Base-by-base conservation (phyloP, 176 grass and related monocot genomes). In the Phragmites australis region DNA sequence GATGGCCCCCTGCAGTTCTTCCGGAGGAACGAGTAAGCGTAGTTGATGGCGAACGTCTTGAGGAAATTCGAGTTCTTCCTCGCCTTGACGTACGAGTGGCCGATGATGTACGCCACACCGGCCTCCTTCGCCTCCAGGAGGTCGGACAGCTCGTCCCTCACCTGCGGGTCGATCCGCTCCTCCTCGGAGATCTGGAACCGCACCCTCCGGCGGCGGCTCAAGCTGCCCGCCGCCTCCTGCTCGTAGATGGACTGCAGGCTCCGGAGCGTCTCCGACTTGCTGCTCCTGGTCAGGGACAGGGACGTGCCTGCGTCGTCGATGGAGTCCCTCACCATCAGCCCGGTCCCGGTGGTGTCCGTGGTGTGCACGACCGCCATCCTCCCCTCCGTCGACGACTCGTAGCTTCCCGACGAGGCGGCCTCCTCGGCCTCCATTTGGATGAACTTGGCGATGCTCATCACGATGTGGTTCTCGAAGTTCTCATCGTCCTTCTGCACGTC, bases 401-500 rank as follows among this genome's bases (percentile, higher is more conserved):
- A 83, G 64, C 88, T 90, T 15, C 85, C 65, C n/a, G 82, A 81
- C 21, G 88, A 93, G 10, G 82, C 82, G 12, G 65, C 63, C 54
- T 91, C 88, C 71, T 94, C 86, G 1, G 89, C 83, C 57, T 94
- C 92, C 89, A 94, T 87, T 69, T 91, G 83, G 57, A 94, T 82
- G 81, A 94, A 94, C 81, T 78, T 84, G 47, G 89, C 89, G 31
- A 94, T 94, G 86, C 92, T 94, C 76, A 91, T 84, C 76, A 94
- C 89, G 31, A 94, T 49, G 69, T 89, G 76, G 75, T 89, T 89
- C 81, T 94, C 92, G 6, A 94, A 94, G 83, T 94, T 87, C 17
- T 94, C 89, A 0, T 91, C 89, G 37, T 91, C 92, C 47, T 89
- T 94, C 62, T 82, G 86, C 18, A 89, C 55, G 77, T 94, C 92